Base-by-base conservation (phyloP, 495 filamentous ascomycete species). In the Apodospora peruviana region DNA sequence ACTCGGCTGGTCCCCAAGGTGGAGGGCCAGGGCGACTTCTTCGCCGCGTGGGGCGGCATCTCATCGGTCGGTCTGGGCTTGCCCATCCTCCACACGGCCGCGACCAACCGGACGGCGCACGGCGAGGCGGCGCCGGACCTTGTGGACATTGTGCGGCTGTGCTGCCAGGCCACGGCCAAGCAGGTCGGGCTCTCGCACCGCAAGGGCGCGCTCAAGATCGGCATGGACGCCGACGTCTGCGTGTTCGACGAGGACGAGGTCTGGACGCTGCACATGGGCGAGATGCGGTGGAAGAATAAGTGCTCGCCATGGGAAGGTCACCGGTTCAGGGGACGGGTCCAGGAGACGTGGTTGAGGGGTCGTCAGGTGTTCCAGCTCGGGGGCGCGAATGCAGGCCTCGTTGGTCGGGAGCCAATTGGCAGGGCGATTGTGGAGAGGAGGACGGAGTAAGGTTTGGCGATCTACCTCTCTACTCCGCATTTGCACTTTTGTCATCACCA, bases 281-380 rank as follows among this genome's bases (percentile, higher is more conserved):
- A 77, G 24, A 95, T 98, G 91, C 77, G 93, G 35, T 98, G 95
- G 79, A 81, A 90, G 57, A 97, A 98, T 65, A 94, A 95, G 66
- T 88, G 88, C 71, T 88, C 82, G 20, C 93, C 93, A 2, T 98
- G 96, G 73, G 87, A 96, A 67, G 89, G 90, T 20, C 84, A 82
- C 56, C 78, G 65, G 5, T 81, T 98, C 61, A 78, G 73, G 47
- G 93, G 93, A 0, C 78, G 87, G 52, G 91, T 96, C 12, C 77
- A 72, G 44, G 90, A 96, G 75, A 96, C 93, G 8, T 97, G 89
- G 89, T 60, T 98, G 37, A 73, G 91, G 27, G 93, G 93, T 1
- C 68, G 70, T 53, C 85, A 78, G 62, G 78, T 97, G 23, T 96
- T 85, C 64, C 76, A 79, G 54, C 46, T 70, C 7, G 67, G 66